Conservation (phyloP, 768 basidiomycete genomes). For the Mrakia gelida region DNA sequence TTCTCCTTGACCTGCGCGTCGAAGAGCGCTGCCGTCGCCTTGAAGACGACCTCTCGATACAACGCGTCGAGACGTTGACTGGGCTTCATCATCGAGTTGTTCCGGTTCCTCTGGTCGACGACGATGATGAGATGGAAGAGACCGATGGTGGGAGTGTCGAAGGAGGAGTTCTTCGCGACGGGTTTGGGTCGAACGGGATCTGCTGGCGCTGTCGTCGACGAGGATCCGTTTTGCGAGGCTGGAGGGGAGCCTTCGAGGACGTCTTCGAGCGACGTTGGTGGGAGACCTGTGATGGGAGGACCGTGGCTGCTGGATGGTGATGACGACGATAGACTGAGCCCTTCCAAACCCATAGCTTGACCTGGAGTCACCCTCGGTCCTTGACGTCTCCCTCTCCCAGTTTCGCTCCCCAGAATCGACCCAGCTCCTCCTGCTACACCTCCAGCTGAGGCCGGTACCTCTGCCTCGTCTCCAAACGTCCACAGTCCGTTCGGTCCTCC, state of each 20-base stretch:
- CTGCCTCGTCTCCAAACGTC: slow-evolving; percentile 15
- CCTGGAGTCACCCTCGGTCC: not conserved
- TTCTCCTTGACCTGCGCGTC: slow-evolving; percentile 82
- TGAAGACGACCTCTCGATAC: slow-evolving; percentile 84
- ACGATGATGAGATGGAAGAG: slow-evolving; percentile 80
- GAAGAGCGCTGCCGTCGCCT: slow-evolving; percentile 83
- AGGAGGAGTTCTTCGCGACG: not conserved
- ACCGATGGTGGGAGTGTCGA: slow-evolving; percentile 31
- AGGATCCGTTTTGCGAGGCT: not conserved
- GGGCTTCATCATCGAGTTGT: slow-evolving; percentile 29
- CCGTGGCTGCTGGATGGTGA: not conserved
- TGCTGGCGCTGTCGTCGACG: not conserved
- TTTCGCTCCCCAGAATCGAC: not conserved
- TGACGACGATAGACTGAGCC: not conserved
- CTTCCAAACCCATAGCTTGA: slow-evolving; percentile 6
- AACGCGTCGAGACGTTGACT: slow-evolving; percentile 57
- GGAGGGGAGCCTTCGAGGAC: not conserved
- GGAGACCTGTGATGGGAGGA: not conserved
- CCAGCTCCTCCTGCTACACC: not conserved
- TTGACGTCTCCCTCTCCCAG: not conserved
- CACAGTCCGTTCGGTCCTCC: slow-evolving; percentile 32
- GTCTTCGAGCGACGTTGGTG: slow-evolving; percentile 1
- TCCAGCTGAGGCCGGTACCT: no score
- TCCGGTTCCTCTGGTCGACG: slow-evolving; percentile 71
- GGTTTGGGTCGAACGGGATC: not conserved